Percentiles rank a stretch among this genome's conserved stretches.
Evolutionary conservation across 2,329 filamentous ascomycete species (phyloP).

Genomic region (Pseudogymnoascus pannorum): DNA sequence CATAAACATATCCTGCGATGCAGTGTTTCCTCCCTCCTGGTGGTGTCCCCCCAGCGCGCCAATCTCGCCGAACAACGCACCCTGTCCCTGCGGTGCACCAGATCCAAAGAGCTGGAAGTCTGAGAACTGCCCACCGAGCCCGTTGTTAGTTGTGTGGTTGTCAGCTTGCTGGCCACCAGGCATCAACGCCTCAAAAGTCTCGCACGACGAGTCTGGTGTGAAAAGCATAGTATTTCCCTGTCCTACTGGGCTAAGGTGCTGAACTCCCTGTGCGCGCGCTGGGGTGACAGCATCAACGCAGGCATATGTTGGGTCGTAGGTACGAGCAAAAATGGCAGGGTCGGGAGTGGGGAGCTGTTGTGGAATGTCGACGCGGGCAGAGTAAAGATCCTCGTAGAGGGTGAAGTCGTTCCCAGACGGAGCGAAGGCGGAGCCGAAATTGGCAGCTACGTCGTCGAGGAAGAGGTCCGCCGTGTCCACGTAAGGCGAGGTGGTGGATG

Average conservation of each 20-base stretch:
- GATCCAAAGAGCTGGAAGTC: neutral
- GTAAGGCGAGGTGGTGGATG: constrained; percentile 24
- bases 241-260: constrained; percentile 61
- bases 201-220: constrained; percentile 54
- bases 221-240: constrained; percentile 63
- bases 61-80: neutral
- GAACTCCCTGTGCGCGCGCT: constrained; percentile 23
- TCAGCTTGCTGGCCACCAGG: neutral
- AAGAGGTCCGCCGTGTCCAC: constrained; percentile 34
- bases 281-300: neutral
- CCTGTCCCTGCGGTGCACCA: neutral
- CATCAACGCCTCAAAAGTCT: constrained; percentile 48
- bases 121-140: neutral
- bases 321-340: constrained; percentile 29
- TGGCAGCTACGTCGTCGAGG: constrained; percentile 47
- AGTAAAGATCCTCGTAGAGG: constrained; percentile 56
- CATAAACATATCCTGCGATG: neutral
- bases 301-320: constrained; percentile 19
- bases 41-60: neutral
- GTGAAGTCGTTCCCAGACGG: constrained; percentile 42
- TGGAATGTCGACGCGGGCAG: constrained; percentile 37
- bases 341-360: constrained; percentile 45
- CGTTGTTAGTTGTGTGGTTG: neutral
- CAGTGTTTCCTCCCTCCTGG: neutral
- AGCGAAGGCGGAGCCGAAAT: constrained; percentile 41